Evolutionary conservation across 2,329 filamentous ascomycete species (phyloP), one percentile per base, ranked within the genome.

Genomic region (Blastomyces gilchristii): DNA sequence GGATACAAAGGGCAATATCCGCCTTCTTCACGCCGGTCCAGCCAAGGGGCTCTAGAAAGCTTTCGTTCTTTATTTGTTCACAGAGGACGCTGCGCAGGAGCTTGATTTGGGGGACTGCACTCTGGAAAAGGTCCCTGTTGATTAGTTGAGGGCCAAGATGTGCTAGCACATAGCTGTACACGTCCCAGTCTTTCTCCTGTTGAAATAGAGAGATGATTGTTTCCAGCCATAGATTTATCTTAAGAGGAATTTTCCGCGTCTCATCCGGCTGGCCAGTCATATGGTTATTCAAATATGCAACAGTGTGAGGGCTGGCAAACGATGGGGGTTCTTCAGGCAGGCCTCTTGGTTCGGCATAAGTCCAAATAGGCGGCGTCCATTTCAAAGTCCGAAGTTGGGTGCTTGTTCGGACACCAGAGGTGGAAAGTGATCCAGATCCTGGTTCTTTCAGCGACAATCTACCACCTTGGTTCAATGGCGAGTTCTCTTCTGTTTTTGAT

Each of bases 101-200:
- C 68, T 88, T 86, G 62, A 99, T 83, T 64, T 95, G 87, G 2
- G 85, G 81, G 47, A 90, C 85, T 6, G 90, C 85, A 61, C 83
- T 86, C 65, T 82, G 82, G 72, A 97, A 97, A 16, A 97, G 80
- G 14, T 90, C 87, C 71, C 94, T 91, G 69, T 99, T 99, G 73
- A 87, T 89, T 28, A 99, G 81, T 70, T 97, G 93, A 37, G 90
- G 88, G 0, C 91, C 89, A 11, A 97, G 79, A 73, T 96, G 90
- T 6, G 91, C 89, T 39, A 99, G 80, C 22, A 93, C 83, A 72
- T 93, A 97, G 74, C 90, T 93, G 79, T 96, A 96, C 1, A 96
- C 80, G 72, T 97, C 91, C 92, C 93, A 97, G 65, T 94, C 87
- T 58, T 85, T 84, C 50, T 87, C 88, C 62, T 86, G 82, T 67